Base-by-base conservation (phyloP, 495 filamentous ascomycete species). In the Penicilliopsis zonata region DNA sequence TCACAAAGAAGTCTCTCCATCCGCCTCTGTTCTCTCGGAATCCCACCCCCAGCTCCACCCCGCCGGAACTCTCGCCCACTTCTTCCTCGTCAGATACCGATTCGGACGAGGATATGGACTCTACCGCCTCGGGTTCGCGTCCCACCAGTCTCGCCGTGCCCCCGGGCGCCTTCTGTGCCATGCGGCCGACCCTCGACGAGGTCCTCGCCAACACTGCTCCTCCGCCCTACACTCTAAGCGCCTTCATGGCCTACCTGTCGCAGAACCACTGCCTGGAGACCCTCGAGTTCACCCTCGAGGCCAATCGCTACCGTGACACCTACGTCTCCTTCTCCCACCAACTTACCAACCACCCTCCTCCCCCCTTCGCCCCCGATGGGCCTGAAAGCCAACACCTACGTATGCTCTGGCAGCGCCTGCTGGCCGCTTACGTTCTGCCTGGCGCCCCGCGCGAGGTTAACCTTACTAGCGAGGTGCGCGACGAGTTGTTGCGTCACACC, bases 191-290 rank as follows among this genome's bases (percentile, higher is more conserved):
- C 18, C 61, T 99, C 30, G 63, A 78, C 30, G 87, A 96, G 41
- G 86, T 99, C 9, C 70, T 99, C 27, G 75, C 82, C 23, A 86
- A 94, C 49, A 74, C 73, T 14, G 82, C 92, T 33, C 80, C 84
- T 1, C 77, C 85, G 23, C 92, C 92, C 43, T 96, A 87, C 67
- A 95, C 87, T 2, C 70, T 96, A 12, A 74, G 74, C 42, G 90
- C 92, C 14, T 96, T 99, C 58, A 96, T 84, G 72, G 90, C 88
- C 31, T 99, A 90, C 50, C 72, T 96, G 15, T 95, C 92, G 2
- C 87, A 94, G 44, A 96, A 96, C 42, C 92, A 96, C 56, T 99
- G 92, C 47, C 59, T 96, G 26, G 92, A 99, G 55, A 99, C 85
- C 5, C 60, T 99, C 28, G 92, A 99, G 48, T 99, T 99, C 60